Percentiles rank a stretch among this genome's conserved stretches.
Evolutionary conservation across 306 rosid genomes (phyloP).

Genomic region (Cucumis melo): DNA sequence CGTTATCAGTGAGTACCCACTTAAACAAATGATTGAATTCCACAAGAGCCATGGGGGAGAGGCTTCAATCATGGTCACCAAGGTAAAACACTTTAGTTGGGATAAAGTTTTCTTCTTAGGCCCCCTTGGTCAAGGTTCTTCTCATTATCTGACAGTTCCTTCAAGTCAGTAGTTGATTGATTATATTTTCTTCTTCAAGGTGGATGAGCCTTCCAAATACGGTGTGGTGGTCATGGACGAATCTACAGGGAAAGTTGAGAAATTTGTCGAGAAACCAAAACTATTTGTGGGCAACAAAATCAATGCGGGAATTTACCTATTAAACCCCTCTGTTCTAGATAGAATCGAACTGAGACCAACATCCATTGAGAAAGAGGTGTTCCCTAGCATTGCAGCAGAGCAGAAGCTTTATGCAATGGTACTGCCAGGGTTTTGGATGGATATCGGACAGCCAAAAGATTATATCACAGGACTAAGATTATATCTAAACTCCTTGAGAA

Average conservation of each 20-base stretch:
- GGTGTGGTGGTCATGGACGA: constrained; percentile 95
- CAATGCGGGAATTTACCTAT: constrained; percentile 89
- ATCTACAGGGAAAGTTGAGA: constrained; percentile 79
- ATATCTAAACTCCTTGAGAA: constrained; percentile 70
- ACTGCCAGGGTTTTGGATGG: constrained; percentile 99
- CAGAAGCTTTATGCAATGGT: constrained; percentile 86
- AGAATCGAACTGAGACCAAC: constrained; percentile 87
- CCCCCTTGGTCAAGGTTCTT: not conserved
- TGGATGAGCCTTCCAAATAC: constrained; percentile 95
- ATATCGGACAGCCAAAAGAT: constrained; percentile 97
- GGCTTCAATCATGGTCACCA: constrained; percentile 98
- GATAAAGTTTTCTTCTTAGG: not conserved
- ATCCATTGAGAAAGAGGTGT: constrained; percentile 96
- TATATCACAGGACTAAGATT: constrained; percentile 79
- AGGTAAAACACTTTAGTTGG: constrained; percentile 35
- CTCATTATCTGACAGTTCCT: not conserved
- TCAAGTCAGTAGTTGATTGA: not conserved
- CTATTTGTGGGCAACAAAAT: constrained; percentile 96
- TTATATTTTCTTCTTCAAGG: constrained; percentile 38
- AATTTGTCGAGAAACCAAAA: constrained; percentile 92
- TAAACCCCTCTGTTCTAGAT: constrained; percentile 84
- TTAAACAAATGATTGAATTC: constrained; percentile 76
- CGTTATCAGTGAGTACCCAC: constrained; percentile 95
- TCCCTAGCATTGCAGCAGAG: constrained; percentile 84
- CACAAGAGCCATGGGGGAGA: constrained; percentile 94